Evolutionary conservation across 23 red algal genomes (phyloP), one percentile per base, ranked within the genome.

Genomic region (Gracilaria domingensis): DNA sequence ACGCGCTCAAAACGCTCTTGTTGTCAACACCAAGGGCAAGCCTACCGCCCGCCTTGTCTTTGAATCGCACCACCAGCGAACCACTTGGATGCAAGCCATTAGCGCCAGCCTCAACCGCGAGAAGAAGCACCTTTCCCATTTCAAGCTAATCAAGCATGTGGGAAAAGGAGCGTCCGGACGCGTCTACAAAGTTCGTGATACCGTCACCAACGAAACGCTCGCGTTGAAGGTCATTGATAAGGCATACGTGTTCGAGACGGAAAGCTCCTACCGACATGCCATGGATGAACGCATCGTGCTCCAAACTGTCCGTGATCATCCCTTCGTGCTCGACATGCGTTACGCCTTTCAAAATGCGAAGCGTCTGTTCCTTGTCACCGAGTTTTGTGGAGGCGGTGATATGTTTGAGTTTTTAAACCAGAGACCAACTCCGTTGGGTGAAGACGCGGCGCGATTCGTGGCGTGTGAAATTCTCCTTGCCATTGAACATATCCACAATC

Each of bases 171-270:
- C 96, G 8, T 85, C 70, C 35, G 96, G 96, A 33, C 82, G 84
- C 44, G 96, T 98, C 3, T 93, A 88, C 50, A 71, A 95, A 8
- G 93, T 95, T 35, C 58, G 56, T 28, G 97, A 98, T 42, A 81
- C 67, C 16, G 72, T 72, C 13, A 82, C 86, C 20, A 92, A 90
- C 33, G 89, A 95, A 71, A 81, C 49, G 8, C 79, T 96, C 23
- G 93, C 93, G 23, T 80, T 96, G 62, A 98, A 98, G 56, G 87
- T 95, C 60, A 95, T 98, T 44, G 96, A 98, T 24, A 98, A 95
- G 73, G 71, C 29, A 8, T 75, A 56, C 47, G 93, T 98, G 24
- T 95, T 86, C 54, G 84, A 94, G 58, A 85, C 71, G 16, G 14
- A 80, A 30, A 90, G 88, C 25, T 69, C 87, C 3, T 89, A 93